Evolutionary conservation across 2,329 filamentous ascomycete species (phyloP), one percentile per base, ranked within the genome.

Genomic region (Pseudovirgaria hyperparasitica): DNA sequence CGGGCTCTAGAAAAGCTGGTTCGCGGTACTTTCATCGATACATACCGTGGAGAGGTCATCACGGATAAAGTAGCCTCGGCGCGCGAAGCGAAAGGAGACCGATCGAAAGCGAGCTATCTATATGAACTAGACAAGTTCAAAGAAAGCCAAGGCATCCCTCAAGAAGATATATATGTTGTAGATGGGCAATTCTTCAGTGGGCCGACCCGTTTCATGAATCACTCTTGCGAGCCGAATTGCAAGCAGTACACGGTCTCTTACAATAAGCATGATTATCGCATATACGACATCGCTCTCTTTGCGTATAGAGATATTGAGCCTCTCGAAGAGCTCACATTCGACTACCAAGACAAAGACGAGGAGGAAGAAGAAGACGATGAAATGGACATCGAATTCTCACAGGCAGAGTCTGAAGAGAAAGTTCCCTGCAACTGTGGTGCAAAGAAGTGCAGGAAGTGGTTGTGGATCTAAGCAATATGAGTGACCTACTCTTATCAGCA

Each of bases 61-160:
- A 65, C 60, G 1, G 52, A 58, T 21, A 46, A 42, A 1, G 62
- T 86, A 52, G 79, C 82, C 0, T 65, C 74, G 10, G 57, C 60
- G 2, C 72, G 82, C 3, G 75, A 81, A 5, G 67, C 72, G 3
- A 16, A 24, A 5, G 46, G 42, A 1, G 65, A 66, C 0, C 62
- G 70, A 32, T 63, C 64, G n/a, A 86, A 86, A 40, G 74, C 80
- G 13, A 72, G 79, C 0, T 90, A 90, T 39, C 65, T 90, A 2
- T 90, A 87, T 49, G 72, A 68, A 1, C 69, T 92, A 2, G 82
- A 92, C 58, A 90, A 90, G 46, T 87, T 86, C 45, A 69, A 62
- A 1, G 67, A 78, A 1, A 60, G 78, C 0, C 58, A 62, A 4
- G 66, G 63, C 0, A 54, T 78, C 30, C 34, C 48, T 0, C 36